Evolutionary conservation across 306 rosid genomes (phyloP).

Genomic region (Bauhinia variegata): DNA sequence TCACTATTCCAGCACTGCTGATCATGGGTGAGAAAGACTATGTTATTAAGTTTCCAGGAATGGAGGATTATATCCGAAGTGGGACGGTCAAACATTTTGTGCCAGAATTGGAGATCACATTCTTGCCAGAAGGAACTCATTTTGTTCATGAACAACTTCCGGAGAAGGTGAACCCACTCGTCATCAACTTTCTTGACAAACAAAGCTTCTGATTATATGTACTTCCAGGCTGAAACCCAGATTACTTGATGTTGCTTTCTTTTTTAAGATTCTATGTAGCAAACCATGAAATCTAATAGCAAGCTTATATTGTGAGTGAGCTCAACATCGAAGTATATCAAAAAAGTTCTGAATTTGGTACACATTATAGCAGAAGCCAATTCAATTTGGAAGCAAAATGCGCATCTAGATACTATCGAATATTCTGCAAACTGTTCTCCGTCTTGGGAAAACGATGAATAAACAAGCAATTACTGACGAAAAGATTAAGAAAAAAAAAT

Average conservation of each 20-base stretch:
- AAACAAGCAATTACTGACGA: no score
- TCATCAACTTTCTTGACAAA: constrained; percentile 54
- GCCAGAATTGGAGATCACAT: constrained; percentile 52
- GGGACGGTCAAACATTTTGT: constrained; percentile 53
- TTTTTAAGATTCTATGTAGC: background rate
- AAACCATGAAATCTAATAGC: no score
- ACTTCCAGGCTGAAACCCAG: background rate
- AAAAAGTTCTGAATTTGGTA: no score
- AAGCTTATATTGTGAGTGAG: no score
- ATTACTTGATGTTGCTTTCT: background rate
- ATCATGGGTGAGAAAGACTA: constrained; percentile 67
- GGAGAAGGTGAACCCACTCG: constrained; percentile 55
- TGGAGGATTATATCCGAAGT: constrained; percentile 53
- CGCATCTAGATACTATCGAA: no score
- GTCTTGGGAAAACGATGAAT: no score
- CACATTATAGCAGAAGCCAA: no score
- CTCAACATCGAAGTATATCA: no score
- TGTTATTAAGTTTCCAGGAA: constrained; percentile 49
- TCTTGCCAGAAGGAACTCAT: constrained; percentile 57
- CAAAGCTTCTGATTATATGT: constrained; percentile 40
- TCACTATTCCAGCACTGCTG: constrained; percentile 47
- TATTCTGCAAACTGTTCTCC: no score
- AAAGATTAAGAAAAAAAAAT: no score
- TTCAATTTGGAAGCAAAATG: no score
- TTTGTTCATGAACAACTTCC: constrained; percentile 64